Percentiles rank a stretch among this genome's conserved stretches.
Evolutionary conservation across 257 asterid genomes (phyloP).

Genomic region (Nicotiana undulata): DNA sequence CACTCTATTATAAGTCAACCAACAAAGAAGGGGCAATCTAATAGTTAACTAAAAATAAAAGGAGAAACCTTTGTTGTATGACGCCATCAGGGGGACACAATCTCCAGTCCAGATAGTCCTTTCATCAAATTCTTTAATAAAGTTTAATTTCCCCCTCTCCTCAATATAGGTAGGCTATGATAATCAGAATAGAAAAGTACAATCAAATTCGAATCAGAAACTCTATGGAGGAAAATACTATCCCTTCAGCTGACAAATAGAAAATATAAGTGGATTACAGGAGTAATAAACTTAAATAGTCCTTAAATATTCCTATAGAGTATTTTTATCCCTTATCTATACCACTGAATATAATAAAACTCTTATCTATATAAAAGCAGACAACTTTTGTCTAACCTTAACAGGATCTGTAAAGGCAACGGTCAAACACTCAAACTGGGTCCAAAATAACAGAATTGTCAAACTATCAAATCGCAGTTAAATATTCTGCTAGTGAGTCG

Average conservation of each 20-base stretch:
- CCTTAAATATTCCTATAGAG: too few relatives aligned
- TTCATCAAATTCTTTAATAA: conserved; percentile 85
- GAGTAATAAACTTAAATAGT: too few relatives aligned
- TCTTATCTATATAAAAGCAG: too few relatives aligned
- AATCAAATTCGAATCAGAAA: neutral
- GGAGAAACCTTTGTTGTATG: conserved; percentile 71
- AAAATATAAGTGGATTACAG: neutral
- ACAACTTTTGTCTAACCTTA: too few relatives aligned
- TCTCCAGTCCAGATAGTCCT: conserved; percentile 89
- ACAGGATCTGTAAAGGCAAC: too few relatives aligned
- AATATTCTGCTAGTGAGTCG: too few relatives aligned
- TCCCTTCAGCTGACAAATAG: neutral
- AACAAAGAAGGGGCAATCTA: neutral
- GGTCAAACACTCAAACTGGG: too few relatives aligned
- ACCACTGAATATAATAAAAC: too few relatives aligned
- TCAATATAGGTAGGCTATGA: conserved; percentile 60
- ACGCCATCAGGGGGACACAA: conserved; percentile 64
- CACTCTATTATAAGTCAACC: neutral
- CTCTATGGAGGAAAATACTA: neutral
- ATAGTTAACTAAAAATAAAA: neutral
- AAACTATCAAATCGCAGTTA: too few relatives aligned
- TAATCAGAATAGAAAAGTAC: conserved; percentile 6
- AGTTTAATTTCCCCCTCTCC: conserved; percentile 74
- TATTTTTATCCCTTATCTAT: too few relatives aligned
- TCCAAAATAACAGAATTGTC: too few relatives aligned